Evolutionary conservation across 805 yeast genomes (phyloP).

Genomic region (Spencermartinsiella europaea): DNA sequence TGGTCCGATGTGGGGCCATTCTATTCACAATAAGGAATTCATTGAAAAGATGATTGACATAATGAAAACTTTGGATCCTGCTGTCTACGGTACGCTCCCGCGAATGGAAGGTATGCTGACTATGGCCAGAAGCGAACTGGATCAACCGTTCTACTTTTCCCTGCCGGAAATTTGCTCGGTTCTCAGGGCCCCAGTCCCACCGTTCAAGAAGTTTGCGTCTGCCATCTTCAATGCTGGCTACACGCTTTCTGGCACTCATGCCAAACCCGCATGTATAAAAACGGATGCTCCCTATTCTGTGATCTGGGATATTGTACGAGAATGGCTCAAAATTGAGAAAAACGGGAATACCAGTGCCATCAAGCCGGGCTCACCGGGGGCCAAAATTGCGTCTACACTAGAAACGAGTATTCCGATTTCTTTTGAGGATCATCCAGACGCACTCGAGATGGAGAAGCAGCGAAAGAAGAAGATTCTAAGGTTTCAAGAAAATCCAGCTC

Average conservation of each 20-base stretch:
- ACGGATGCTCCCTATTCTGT: slow-evolving; percentile 85
- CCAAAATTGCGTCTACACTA: slow-evolving; percentile 24
- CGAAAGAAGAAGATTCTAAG: slow-evolving; percentile 78
- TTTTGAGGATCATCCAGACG: slow-evolving; percentile 55
- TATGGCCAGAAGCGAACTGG: slow-evolving; percentile 68
- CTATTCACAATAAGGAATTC: slow-evolving; percentile 65
- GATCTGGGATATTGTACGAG: slow-evolving; percentile 66
- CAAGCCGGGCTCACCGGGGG: slow-evolving; percentile 31
- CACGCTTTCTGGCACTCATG: slow-evolving; percentile 82
- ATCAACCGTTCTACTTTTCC: slow-evolving; percentile 74
- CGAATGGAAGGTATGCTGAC: slow-evolving; percentile 92
- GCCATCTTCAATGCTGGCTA: slow-evolving; percentile 85
- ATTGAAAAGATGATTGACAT: slow-evolving; percentile 57
- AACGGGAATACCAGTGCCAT: slow-evolving; percentile 31
- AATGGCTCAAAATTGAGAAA: slow-evolving; percentile 46
- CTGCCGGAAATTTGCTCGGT: slow-evolving; percentile 72
- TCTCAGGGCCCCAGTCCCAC: slow-evolving; percentile 78
- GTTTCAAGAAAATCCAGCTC: slow-evolving; percentile 85
- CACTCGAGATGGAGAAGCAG: slow-evolving; percentile 52
- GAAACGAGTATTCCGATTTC: slow-evolving; percentile 34
- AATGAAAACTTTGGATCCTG: slow-evolving; percentile 45
- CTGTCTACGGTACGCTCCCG: slow-evolving; percentile 68
- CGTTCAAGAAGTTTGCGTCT: slow-evolving; percentile 62
- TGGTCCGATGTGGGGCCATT: slow-evolving; percentile 96
- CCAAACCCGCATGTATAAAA: slow-evolving; percentile 77